A percentile compares a stretch with the other conserved stretches of the same genome.
phyloP scores from a whole-genome alignment of 2,329 filamentous ascomycete species.

The Penicillium verrucosum region DNA sequence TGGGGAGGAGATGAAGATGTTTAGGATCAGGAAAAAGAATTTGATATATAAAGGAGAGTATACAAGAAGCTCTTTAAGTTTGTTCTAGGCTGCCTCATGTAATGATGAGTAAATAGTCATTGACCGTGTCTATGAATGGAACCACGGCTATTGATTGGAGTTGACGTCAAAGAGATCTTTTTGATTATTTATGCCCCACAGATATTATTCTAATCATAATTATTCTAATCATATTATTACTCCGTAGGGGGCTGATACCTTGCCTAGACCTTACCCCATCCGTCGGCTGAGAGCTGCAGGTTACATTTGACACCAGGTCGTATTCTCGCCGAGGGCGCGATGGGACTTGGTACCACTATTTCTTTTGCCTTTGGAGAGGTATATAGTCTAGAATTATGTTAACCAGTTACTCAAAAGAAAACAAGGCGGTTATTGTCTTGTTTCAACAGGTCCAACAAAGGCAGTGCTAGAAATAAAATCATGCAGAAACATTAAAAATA shows the following conservation, averaged over 20 bases:
- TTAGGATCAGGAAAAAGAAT: background rate
- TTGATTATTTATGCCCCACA: background rate
- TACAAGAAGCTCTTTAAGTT: background rate
- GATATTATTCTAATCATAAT: background rate
- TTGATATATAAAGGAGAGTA: no score
- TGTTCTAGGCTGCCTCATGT: background rate
- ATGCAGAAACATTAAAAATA: conserved; percentile 17
- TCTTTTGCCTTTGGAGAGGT: background rate
- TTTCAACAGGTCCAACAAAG: conserved; percentile 3
- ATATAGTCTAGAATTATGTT: background rate
- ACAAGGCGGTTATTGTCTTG: conserved; percentile 5
- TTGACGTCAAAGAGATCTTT: conserved; percentile 4
- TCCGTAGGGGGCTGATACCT: background rate
- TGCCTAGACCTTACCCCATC: conserved; percentile 2
- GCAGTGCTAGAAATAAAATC: background rate
- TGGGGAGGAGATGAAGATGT: background rate
- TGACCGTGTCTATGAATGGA: conserved; percentile 3
- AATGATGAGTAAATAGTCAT: conserved; percentile 19
- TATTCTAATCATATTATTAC: background rate
- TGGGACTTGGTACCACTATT: background rate
- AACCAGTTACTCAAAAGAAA: background rate
- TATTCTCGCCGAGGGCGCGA: conserved; percentile 3
- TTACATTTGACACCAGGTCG: conserved; percentile 8
- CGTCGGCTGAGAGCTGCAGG: background rate
- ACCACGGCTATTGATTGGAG: conserved; percentile 9